Base-by-base conservation (phyloP, 257 asterid genomes). In the Ligustrum vulgare region DNA sequence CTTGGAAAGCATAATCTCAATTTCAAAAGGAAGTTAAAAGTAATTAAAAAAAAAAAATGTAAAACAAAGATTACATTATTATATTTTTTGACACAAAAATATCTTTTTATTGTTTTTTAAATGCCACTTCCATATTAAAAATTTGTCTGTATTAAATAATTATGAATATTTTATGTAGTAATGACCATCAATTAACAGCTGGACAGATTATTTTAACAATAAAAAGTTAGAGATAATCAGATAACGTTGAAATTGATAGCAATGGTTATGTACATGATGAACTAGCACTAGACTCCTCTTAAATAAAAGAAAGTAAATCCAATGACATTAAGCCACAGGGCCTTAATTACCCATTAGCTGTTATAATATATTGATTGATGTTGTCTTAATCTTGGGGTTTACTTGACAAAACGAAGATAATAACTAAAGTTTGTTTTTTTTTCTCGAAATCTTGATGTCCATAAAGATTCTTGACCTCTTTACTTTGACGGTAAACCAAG, bases 181-280 rank as follows among this genome's bases (percentile, higher is more conserved):
- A 23, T 60, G 66, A 10, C 16, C 33, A 60, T 60, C 34, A 23
- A 60, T 60, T 60, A 60, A 60, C 67, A 60, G 35, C 67, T 60
- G 67, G 67, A 60, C 5, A 22, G 35, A 20, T 54, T 54, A 45
- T 54, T n/a, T 18, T 54, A 54, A 54, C 64, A 18, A 54, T 23
- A 10, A 60, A 2, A 8, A 8, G 67, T 22, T 22, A 2, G 15
- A 23, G 5, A 2, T 23, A 22, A 58, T 23, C 33, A 60, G 67
- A 60, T 60, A 60, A 60, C 4, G 67, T 60, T 60, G 66, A 60
- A 60, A 60, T 60, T 60, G 66, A 23, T 60, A 8, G 33, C 67
- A 23, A 60, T 60, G 6, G 33, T 60, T 7, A 51, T 51, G 62
- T 51, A 49, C 22, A 49, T 7, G 15, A 49, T 49, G 20, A 49